Conservation (phyloP, 2,329 filamentous ascomycete species). For the Triangularia setosa region DNA sequence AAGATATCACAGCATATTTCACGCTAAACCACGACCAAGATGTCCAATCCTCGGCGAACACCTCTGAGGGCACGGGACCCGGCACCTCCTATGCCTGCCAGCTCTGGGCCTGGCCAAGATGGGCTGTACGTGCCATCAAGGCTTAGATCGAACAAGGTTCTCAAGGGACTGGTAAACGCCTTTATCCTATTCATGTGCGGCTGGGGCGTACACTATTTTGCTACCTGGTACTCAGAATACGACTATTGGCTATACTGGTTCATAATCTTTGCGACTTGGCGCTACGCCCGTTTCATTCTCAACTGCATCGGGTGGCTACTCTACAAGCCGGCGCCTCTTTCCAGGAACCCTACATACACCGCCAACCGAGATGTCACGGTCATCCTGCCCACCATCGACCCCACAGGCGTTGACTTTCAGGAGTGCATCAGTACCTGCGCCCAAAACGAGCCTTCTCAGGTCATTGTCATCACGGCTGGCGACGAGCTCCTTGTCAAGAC, state of each 20-base stretch:
- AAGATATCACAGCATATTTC: not conserved
- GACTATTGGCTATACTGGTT: slow-evolving; percentile 22
- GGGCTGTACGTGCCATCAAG: not conserved
- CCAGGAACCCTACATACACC: slow-evolving; percentile 29
- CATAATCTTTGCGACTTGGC: slow-evolving; percentile 36
- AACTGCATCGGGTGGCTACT: slow-evolving; percentile 39
- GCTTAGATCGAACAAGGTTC: not conserved
- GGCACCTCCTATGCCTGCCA: not conserved
- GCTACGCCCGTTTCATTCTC: slow-evolving; percentile 45
- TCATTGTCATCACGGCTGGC: slow-evolving; percentile 47
- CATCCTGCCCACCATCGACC: slow-evolving; percentile 49
- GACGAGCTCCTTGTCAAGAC: slow-evolving; percentile 24
- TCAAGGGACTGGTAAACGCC: not conserved
- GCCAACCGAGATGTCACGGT: slow-evolving; percentile 42
- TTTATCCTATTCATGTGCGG: not conserved
- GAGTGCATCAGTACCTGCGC: slow-evolving; percentile 40
- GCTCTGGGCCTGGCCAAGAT: not conserved
- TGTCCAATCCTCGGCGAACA: not conserved
- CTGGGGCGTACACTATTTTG: not conserved
- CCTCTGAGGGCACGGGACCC: not conserved
- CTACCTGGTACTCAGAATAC: not conserved
- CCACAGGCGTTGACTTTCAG: slow-evolving; percentile 37
- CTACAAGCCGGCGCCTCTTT: slow-evolving; percentile 36
- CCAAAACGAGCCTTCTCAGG: slow-evolving; percentile 33
- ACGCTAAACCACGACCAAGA: not conserved